Percentiles rank a stretch among this genome's conserved stretches.
Evolutionary conservation across 1,139 yeast species (phyloP).

Genomic region (Yamadazyma mexicana): DNA sequence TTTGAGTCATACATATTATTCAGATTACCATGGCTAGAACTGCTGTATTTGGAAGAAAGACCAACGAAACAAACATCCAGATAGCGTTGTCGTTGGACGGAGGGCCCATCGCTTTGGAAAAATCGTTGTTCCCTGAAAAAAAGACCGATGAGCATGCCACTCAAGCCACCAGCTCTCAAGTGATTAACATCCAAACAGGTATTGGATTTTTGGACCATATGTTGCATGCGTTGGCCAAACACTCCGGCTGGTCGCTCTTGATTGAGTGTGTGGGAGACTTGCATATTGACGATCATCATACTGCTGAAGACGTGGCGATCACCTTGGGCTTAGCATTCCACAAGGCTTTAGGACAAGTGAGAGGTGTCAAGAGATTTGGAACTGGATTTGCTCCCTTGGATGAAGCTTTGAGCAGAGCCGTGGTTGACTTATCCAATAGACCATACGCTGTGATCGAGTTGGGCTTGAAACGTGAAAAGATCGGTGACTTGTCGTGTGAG

Average conservation of each 20-base stretch:
- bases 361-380: constrained; percentile 94
- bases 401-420: constrained; percentile 93
- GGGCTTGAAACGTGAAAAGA: constrained; percentile 86
- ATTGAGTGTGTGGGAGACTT: constrained; percentile 91
- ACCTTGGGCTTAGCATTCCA: constrained; percentile 89
- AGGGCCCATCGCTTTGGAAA: constrained; percentile 62
- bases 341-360: constrained; percentile 82
- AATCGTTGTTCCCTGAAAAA: constrained; percentile 48
- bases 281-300: constrained; percentile 96
- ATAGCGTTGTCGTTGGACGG: constrained; percentile 85
- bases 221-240: constrained; percentile 96
- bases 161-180: constrained; percentile 64
- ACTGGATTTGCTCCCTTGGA: constrained; percentile 92
- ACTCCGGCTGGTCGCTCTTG: constrained; percentile 91
- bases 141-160: constrained; percentile 52
- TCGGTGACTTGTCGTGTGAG: constrained; percentile 90
- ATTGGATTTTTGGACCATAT: constrained; percentile 95
- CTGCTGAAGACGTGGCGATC: constrained; percentile 93
- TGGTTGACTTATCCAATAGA: constrained; percentile 88
- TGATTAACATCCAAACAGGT: constrained; percentile 82
- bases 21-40: constrained; percentile 15
- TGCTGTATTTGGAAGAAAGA: constrained; percentile 66
- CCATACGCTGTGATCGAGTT: constrained; percentile 89
- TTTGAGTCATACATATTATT: constrained; percentile 9
- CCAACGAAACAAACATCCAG: constrained; percentile 93